Evolutionary conservation across 148 eudicot genomes (phyloP).

Genomic region (Camellia japonica): DNA sequence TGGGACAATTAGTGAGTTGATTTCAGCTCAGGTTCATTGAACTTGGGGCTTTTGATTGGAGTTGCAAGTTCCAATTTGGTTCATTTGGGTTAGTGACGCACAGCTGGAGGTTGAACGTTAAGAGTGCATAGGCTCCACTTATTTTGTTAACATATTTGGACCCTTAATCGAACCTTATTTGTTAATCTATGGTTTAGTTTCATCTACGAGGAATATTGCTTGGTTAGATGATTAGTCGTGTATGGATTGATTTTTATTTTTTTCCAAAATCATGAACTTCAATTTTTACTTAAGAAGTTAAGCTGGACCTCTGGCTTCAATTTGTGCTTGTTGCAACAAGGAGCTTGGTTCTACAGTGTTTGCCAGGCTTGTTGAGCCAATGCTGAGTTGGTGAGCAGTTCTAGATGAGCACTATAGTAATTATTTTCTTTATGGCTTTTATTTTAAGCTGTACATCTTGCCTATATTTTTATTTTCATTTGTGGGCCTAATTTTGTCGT

Average conservation of each 20-base stretch:
- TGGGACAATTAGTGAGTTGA: background rate
- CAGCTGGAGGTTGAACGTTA: background rate
- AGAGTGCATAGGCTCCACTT: background rate
- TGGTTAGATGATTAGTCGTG: background rate
- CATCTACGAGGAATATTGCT: background rate
- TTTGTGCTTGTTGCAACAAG: background rate
- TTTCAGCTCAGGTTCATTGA: background rate
- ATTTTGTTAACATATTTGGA: background rate
- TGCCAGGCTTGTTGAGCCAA: background rate
- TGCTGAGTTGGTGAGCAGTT: background rate
- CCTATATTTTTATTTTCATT: constrained; percentile 13
- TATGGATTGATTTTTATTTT: background rate
- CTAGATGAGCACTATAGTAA: background rate
- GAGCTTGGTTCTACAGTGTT: background rate
- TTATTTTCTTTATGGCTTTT: background rate
- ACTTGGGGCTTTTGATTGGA: background rate
- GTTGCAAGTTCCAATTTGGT: background rate
- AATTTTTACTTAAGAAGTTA: background rate
- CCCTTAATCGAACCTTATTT: background rate
- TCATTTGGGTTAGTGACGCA: background rate
- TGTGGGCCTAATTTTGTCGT: background rate
- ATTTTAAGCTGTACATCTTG: background rate
- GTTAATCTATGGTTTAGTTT: background rate
- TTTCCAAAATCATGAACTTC: background rate
- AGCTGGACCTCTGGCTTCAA: background rate